Evolutionary conservation across 2,329 filamentous ascomycete genomes (phyloP), one percentile per base, ranked within the genome.

Genomic region (Pseudogymnoascus sp.): DNA sequence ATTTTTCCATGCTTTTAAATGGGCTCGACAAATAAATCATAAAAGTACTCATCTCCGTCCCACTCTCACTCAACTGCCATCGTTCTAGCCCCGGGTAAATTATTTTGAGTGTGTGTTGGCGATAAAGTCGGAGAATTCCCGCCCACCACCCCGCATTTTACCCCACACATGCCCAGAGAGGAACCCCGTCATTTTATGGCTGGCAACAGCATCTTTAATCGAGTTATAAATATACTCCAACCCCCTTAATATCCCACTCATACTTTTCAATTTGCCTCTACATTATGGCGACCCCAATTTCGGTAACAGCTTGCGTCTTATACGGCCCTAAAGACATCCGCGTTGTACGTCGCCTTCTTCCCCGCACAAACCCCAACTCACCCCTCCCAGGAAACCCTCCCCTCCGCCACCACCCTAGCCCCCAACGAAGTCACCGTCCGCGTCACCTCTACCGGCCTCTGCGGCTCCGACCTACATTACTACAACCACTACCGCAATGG

Each of bases 401-500:
- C 73, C 74, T 70, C 78, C 78, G 70, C 78, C 72, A 72, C 76
- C 72, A 53, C 84, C 74, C 63, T 70, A 35, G 67, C 69, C 42
- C 71, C 73, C n/a, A 69, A 71, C 66, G 85, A 89, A 73, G 80
- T 90, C 61, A 83, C 89, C 75, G 75, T 90, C 66, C 79, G 81
- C 66, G 80, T 90, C 67, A 82, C 82, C 65, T 81, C 83, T 66
- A 90, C 87, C 3, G 86, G 86, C 29, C 84, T 90, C 71, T 90
- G 87, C 74, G 87, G 87, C 72, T 87, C 83, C 60, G 87, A 90
- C 74, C 80, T 77, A 13, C 87, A 90, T 75, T 90, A 90, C 79
- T 89, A 87, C 78, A 77, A 79, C 56, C 84, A 89, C 72, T 86
- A 86, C 70, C 81, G 82, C 65, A 90, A 89, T 74, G 87, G 87